Conservation (phyloP, 2,329 filamentous ascomycete species). For the Penicillium hordei region DNA sequence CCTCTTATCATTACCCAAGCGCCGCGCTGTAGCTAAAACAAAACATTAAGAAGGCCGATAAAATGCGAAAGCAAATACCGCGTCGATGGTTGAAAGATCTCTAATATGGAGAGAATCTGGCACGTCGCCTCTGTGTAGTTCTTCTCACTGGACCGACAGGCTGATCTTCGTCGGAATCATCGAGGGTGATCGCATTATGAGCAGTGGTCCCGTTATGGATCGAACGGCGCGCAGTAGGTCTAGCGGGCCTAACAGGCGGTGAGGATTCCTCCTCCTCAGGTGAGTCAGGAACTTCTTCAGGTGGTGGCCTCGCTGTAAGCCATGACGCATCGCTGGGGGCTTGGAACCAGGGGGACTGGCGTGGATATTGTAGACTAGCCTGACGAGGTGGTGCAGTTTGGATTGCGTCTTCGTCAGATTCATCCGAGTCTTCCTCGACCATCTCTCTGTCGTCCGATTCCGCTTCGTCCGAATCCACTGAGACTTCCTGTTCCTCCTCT, state of each 20-base stretch:
- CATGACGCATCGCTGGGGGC: conserved; percentile 3
- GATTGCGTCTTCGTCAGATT: neutral
- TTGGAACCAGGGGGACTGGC: neutral
- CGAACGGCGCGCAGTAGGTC: neutral
- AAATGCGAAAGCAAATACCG: neutral
- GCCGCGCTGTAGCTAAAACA: conserved; percentile 21
- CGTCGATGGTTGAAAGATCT: neutral
- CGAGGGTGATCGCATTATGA: conserved; percentile 22
- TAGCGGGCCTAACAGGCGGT: conserved; percentile 5
- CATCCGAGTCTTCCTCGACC: conserved; percentile 6
- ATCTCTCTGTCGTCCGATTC: conserved; percentile 22
- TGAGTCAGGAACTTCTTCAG: neutral
- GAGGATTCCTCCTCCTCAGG: conserved; percentile 10
- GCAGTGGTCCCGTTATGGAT: conserved; percentile 12
- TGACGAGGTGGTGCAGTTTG: neutral
- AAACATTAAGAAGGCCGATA: conserved; percentile 5
- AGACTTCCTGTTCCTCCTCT: conserved; percentile 8
- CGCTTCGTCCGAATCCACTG: conserved; percentile 12
- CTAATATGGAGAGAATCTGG: conserved; percentile 25
- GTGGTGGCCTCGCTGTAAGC: conserved; percentile 1
- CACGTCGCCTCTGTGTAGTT: conserved; percentile 18
- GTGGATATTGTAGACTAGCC: neutral
- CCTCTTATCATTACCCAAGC: conserved; percentile 20
- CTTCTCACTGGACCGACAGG: conserved; percentile 27
- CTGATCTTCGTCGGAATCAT: conserved; percentile 27